Evolutionary conservation across 345 rosid species (phyloP).

Genomic region (Salix udensis): DNA sequence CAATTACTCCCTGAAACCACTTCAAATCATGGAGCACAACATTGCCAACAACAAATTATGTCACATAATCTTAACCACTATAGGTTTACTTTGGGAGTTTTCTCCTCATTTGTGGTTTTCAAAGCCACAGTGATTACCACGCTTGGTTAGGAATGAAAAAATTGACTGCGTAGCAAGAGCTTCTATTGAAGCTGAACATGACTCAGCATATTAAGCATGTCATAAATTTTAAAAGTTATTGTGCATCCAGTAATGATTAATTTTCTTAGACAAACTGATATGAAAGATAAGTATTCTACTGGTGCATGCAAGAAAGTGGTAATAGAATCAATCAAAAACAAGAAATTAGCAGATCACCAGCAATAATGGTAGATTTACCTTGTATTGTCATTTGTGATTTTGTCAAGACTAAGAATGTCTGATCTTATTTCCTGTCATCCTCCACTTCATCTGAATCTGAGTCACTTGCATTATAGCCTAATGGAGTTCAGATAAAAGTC

Average conservation of each 20-base stretch:
- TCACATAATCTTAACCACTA: background rate
- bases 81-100: background rate
- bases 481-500: background rate
- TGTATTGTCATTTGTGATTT: background rate
- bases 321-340: conserved; percentile 6
- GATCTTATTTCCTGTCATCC: conserved; percentile 20
- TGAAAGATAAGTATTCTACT: background rate
- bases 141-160: background rate
- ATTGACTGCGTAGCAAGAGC: background rate
- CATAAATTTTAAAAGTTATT: background rate
- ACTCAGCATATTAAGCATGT: background rate
- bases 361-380: background rate
- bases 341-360: background rate
- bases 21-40: background rate
- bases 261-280: background rate
- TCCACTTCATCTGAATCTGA: conserved; percentile 55
- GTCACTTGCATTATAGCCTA: conserved; percentile 74
- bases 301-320: background rate
- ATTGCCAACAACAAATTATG: background rate
- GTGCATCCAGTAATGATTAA: background rate
- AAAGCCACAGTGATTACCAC: background rate
- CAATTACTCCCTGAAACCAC: background rate
- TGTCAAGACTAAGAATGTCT: background rate
- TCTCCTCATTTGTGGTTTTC: background rate
- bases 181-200: background rate